Evolutionary conservation across 2,329 filamentous ascomycete species (phyloP).

Genomic region (Colletotrichum echinochloae): DNA sequence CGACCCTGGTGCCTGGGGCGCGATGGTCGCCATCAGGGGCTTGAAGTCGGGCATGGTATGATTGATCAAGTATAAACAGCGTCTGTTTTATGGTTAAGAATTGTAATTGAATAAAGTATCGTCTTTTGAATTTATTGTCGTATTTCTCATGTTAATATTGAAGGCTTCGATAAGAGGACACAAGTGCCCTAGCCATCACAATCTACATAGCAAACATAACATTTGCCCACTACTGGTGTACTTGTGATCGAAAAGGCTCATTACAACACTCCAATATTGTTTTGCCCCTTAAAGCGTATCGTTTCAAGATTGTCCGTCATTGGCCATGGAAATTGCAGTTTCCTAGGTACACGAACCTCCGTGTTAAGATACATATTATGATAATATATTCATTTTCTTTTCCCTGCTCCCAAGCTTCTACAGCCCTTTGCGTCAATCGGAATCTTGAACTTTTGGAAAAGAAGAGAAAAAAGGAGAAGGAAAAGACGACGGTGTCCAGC

Average conservation of each 20-base stretch:
- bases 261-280: neutral
- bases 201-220: neutral
- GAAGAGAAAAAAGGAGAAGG: neutral
- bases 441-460: neutral
- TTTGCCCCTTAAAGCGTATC: neutral
- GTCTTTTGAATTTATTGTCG: neutral
- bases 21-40: constrained; percentile 66
- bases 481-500: neutral
- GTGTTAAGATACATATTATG: too few relatives aligned
- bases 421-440: neutral
- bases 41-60: constrained; percentile 46
- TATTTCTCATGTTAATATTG: too few relatives aligned
- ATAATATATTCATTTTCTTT: too few relatives aligned
- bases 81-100: neutral
- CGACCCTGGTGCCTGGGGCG: constrained; percentile 78
- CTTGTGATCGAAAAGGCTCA: neutral
- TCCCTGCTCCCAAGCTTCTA: neutral
- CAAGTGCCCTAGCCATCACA: neutral
- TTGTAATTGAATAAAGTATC: neutral
- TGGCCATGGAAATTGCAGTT: too few relatives aligned
- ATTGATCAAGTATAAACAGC: neutral
- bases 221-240: accelerated
- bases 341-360: neutral
- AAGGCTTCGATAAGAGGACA: neutral
- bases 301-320: neutral